Percentiles rank a stretch among this genome's conserved stretches.
Conservation (phyloP, 2,329 filamentous ascomycete species). For the Diaporthe eres region DNA sequence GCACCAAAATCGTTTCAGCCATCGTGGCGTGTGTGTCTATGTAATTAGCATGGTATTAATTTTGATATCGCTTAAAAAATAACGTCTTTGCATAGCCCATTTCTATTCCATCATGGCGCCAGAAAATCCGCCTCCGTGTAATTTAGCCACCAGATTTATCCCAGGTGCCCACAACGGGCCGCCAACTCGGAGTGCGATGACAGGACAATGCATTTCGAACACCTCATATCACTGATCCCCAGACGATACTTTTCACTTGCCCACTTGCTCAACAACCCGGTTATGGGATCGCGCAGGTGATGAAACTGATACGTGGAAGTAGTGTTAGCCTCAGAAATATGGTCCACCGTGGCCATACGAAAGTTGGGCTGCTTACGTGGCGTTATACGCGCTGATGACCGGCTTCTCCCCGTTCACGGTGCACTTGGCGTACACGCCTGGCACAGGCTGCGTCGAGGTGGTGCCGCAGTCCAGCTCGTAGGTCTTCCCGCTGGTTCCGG, state of each 20-base stretch:
- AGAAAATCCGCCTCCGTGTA: background rate
- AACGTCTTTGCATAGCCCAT: background rate
- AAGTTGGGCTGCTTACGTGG: background rate
- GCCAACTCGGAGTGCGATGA: background rate
- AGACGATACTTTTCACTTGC: background rate
- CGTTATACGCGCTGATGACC: background rate
- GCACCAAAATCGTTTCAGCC: background rate
- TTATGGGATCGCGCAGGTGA: slow-evolving; percentile 1
- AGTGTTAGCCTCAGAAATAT: background rate
- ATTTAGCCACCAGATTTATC: background rate
- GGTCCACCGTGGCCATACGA: rapidly evolving
- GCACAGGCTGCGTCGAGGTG: background rate
- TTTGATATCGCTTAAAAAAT: background rate
- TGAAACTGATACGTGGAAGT: background rate
- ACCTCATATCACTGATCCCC: background rate
- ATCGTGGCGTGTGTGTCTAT: background rate
- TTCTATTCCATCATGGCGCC: background rate
- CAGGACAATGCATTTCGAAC: background rate
- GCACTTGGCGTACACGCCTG: slow-evolving; percentile 8
- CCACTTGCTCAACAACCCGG: background rate
- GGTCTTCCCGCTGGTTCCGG: background rate
- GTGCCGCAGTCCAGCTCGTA: slow-evolving; percentile 20
- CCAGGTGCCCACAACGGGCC: background rate
- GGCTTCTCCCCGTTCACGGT: slow-evolving; percentile 9
- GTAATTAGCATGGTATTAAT: background rate